Conservation (phyloP, 306 rosid species). For the Rubus parviflorus region DNA sequence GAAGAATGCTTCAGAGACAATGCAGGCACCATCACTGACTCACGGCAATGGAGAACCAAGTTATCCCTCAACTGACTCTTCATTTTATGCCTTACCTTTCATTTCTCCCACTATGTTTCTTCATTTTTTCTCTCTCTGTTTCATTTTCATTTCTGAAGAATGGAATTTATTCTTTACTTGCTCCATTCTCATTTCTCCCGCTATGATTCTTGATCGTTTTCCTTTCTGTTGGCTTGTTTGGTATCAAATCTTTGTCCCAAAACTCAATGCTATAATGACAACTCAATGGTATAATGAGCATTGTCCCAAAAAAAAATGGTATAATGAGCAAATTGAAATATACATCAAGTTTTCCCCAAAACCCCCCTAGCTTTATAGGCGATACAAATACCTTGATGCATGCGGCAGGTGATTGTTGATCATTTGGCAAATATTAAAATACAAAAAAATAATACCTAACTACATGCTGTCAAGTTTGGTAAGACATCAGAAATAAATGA, state of each 20-base stretch:
- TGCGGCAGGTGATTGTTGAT: conserved; percentile 15
- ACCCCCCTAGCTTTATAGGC: conserved; percentile 1
- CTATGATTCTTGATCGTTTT: too few relatives aligned
- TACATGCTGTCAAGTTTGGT: conserved; percentile 24
- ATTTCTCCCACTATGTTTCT: not conserved
- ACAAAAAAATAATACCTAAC: conserved; percentile 53
- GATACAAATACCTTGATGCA: conserved; percentile 9
- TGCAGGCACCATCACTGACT: not conserved
- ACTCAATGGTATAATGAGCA: too few relatives aligned
- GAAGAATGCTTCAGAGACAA: not conserved
- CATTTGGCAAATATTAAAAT: conserved; percentile 29
- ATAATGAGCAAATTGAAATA: not conserved
- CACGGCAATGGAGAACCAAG: not conserved
- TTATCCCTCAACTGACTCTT: too few relatives aligned
- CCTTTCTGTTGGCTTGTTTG: not conserved
- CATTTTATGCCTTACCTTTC: not conserved
- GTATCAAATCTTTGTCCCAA: not conserved
- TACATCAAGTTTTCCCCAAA: not conserved
- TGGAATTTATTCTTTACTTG: not conserved
- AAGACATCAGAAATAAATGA: conserved; percentile 32
- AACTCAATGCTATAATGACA: too few relatives aligned
- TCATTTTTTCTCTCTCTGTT: not conserved
- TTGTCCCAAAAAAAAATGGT: too few relatives aligned
- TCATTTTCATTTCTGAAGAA: not conserved
- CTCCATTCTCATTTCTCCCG: not conserved